Evolutionary conservation across 2,329 filamentous ascomycete species (phyloP).

Genomic region (Neofusicoccum umdonicola): DNA sequence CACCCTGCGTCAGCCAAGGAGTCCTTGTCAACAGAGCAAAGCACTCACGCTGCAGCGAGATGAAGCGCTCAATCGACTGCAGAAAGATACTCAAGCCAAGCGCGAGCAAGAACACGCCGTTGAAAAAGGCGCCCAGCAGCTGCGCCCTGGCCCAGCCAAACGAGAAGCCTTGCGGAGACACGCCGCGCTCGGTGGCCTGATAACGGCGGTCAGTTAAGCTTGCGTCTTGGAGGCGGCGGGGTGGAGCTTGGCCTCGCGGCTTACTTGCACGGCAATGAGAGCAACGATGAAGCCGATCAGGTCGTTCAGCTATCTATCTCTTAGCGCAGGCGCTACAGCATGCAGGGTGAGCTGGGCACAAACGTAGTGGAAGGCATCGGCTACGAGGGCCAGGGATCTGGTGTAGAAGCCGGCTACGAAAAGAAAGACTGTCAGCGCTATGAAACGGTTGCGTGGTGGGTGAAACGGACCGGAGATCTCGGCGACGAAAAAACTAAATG

Average conservation of each 20-base stretch:
- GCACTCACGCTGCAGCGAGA: slow-evolving; percentile 52
- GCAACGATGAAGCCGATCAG: slow-evolving; percentile 68
- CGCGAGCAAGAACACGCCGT: slow-evolving; percentile 71
- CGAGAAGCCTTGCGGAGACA: slow-evolving; percentile 59
- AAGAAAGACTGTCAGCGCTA: slow-evolving; percentile 8
- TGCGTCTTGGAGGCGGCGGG: not conserved
- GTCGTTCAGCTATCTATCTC: slow-evolving; percentile 61
- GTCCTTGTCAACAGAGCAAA: no score
- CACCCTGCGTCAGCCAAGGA: accelerated
- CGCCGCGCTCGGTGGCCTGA: slow-evolving; percentile 47
- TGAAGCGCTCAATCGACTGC: slow-evolving; percentile 70
- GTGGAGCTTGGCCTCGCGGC: slow-evolving; percentile 21
- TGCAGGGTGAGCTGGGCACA: slow-evolving; percentile 22
- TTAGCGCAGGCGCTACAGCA: not conserved
- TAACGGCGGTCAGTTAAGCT: not conserved
- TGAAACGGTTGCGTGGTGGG: not conserved
- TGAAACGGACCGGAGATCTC: slow-evolving; percentile 44
- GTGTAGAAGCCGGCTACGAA: slow-evolving; percentile 65
- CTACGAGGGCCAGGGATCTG: slow-evolving; percentile 67
- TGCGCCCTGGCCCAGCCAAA: slow-evolving; percentile 77
- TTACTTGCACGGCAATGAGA: slow-evolving; percentile 61
- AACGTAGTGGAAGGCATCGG: slow-evolving; percentile 78
- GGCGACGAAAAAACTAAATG: slow-evolving; percentile 46
- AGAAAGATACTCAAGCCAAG: slow-evolving; percentile 70
- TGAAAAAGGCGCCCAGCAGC: slow-evolving; percentile 77